Conservation (phyloP, 495 filamentous ascomycete genomes). For the Mytilinidion resinicola region DNA sequence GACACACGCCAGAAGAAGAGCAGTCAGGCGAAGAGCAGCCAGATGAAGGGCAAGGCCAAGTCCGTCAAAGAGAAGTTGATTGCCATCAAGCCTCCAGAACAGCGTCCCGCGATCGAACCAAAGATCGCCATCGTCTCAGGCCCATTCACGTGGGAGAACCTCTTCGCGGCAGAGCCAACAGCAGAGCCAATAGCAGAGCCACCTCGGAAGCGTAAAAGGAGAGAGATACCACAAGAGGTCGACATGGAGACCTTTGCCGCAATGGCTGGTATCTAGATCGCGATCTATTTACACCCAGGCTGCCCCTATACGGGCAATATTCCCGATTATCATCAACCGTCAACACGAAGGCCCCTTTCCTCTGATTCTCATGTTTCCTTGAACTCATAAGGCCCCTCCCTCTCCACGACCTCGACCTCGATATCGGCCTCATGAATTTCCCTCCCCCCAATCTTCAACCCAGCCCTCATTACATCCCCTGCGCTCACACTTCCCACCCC, state of each 20-base stretch:
- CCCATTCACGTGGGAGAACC: too few relatives aligned
- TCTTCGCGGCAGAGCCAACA: too few relatives aligned
- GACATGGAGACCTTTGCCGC: conserved; percentile 2
- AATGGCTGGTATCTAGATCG: not conserved
- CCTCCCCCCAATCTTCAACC: conserved; percentile 72
- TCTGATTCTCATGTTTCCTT: conserved; percentile 49
- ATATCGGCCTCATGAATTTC: conserved; percentile 83
- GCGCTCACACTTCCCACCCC: conserved; percentile 80
- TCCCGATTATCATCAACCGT: too few relatives aligned
- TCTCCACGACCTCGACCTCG: conserved; percentile 74
- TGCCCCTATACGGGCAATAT: not conserved
- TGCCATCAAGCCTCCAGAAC: not conserved
- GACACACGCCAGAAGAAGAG: not conserved
- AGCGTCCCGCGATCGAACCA: not conserved
- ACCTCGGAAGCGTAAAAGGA: conserved; percentile 3
- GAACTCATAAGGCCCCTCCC: conserved; percentile 49
- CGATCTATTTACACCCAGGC: not conserved
- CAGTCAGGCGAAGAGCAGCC: not conserved
- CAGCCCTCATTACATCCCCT: conserved; percentile 84
- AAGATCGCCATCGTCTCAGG: not conserved
- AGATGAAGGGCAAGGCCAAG: conserved; percentile 4
- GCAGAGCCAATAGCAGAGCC: not conserved
- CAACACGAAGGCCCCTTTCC: too few relatives aligned
- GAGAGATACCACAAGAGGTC: conserved; percentile 3
- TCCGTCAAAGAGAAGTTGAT: too few relatives aligned